Evolutionary conservation across 129 eudicot species (phyloP).

Genomic region (Cynara cardunculus): DNA sequence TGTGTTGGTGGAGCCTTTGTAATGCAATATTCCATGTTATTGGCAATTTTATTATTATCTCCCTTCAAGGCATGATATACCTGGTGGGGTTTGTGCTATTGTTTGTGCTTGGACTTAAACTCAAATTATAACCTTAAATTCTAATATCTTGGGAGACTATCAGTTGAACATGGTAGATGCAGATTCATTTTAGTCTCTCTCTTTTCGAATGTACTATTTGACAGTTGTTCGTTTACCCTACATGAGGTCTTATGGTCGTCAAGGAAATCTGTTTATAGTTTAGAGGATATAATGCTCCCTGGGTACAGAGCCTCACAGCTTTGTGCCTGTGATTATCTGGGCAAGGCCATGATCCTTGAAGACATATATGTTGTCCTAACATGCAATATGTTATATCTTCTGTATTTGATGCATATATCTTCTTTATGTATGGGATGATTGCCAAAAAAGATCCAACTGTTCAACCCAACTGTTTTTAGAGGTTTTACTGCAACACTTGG

Average conservation of each 20-base stretch:
- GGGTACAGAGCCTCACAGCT: neutral
- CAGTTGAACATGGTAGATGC: neutral
- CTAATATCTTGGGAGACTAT: neutral
- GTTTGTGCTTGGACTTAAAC: neutral
- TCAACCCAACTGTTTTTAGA: conserved; percentile 1
- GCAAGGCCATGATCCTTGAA: too few species aligned
- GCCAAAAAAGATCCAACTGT: neutral
- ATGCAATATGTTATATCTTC: too few species aligned
- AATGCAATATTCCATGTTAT: neutral
- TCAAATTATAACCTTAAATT: too few species aligned
- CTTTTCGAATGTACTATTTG: too few species aligned
- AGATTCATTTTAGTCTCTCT: neutral
- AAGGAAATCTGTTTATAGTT: too few species aligned
- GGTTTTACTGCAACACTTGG: conserved; percentile 6
- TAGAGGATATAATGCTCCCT: neutral
- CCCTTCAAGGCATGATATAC: neutral
- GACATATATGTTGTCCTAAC: too few species aligned
- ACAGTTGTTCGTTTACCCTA: too few species aligned
- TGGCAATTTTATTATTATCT: neutral
- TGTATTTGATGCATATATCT: too few species aligned
- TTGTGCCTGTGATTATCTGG: neutral
- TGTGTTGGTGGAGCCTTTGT: neutral
- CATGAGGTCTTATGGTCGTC: too few species aligned
- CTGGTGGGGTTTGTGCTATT: too few species aligned
- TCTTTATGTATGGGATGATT: too few species aligned